These are phyloP conservation scores for Solanum boliviense DNA, from an alignment of 257 asterid species.

Conservation along the genomic window DNA sequence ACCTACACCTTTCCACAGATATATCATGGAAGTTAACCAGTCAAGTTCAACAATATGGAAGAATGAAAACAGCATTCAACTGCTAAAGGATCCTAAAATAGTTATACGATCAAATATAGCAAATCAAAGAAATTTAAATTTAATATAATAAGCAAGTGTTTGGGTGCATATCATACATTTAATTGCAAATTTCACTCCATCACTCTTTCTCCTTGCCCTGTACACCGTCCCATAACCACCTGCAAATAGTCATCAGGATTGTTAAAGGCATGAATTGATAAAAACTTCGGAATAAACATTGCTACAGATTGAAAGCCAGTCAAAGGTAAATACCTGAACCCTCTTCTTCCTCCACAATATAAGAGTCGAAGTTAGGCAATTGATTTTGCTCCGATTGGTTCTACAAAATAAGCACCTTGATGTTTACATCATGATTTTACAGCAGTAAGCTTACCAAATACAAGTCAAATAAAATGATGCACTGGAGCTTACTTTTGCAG, in stretches of 20 bases:
- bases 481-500: constrained; percentile 31
- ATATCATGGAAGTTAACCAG: neutral
- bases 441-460: constrained; percentile 2
- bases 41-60: neutral
- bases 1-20: neutral
- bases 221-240: constrained; percentile 99
- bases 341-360: constrained; percentile 72
- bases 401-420: constrained; percentile 27
- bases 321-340: constrained; percentile 64
- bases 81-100: neutral
- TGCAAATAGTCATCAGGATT: constrained; percentile 16
- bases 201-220: constrained; percentile 73
- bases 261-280: neutral
- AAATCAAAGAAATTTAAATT: neutral
- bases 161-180: constrained; percentile 41
- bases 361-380: constrained; percentile 62
- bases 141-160: neutral
- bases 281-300: neutral
- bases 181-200: constrained; percentile 73
- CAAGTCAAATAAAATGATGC: neutral
- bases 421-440: constrained; percentile 3
- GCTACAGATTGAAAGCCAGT: neutral
- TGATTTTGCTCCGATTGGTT: constrained; percentile 27
- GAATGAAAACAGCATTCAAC: neutral
- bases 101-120: neutral